Conservation (phyloP, 345 rosid species). For the Pugionium cornutum region DNA sequence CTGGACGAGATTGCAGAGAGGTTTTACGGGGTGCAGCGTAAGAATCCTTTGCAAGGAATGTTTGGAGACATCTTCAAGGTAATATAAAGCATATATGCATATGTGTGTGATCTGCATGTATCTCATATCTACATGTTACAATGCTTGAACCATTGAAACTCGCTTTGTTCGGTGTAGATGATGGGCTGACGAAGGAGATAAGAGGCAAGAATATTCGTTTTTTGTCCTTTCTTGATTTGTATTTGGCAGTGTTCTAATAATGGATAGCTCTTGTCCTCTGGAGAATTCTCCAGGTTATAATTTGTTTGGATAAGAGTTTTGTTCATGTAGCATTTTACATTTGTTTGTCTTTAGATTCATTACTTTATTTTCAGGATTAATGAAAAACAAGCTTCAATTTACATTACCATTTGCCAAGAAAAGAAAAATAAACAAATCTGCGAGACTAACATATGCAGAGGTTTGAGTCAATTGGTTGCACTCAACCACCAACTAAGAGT, state of each 20-base stretch:
- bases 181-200: conserved; percentile 33
- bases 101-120: background rate
- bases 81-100: background rate
- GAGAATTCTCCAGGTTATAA: conserved; percentile 23
- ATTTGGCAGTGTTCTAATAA: conserved; percentile 26
- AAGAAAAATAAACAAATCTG: too few species aligned
- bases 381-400: background rate
- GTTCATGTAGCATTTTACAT: conserved; percentile 32
- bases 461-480: background rate
- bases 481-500: background rate
- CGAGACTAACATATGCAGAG: too few species aligned
- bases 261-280: conserved; percentile 18
- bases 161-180: conserved; percentile 35
- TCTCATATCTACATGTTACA: conserved; percentile 11
- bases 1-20: conserved; percentile 81
- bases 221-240: conserved; percentile 4
- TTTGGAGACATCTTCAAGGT: conserved; percentile 90
- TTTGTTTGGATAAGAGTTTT: conserved; percentile 25
- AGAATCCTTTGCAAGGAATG: conserved; percentile 82
- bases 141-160: background rate
- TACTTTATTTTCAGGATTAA: conserved; percentile 11
- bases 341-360: background rate
- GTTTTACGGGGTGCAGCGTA: conserved; percentile 79
- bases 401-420: background rate
- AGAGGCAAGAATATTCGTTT: conserved; percentile 9